Conservation (phyloP, 1,284 basidiomycete genomes). For the Malassezia vespertilionis region DNA sequence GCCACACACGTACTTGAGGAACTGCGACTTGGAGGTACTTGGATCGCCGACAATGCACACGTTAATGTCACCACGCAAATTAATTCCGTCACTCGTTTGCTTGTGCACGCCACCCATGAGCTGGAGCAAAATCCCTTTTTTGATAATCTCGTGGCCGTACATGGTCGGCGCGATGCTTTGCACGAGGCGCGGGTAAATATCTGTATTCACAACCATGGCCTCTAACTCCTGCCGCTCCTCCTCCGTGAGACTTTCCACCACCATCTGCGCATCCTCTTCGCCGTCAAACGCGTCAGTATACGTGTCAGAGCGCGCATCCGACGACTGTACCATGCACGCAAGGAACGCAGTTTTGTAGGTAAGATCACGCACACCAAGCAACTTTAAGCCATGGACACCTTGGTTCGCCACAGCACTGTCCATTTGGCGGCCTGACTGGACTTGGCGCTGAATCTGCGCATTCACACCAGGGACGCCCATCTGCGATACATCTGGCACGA, state of each 20-base stretch:
- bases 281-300: slow-evolving; percentile 56
- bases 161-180: slow-evolving; percentile 94
- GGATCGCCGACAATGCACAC: slow-evolving; percentile 98
- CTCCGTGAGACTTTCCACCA: slow-evolving; percentile 76
- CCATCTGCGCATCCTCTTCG: slow-evolving; percentile 65
- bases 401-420: slow-evolving; percentile 58
- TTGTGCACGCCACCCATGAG: slow-evolving; percentile 99
- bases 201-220: slow-evolving; percentile 80
- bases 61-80: slow-evolving; percentile 93
- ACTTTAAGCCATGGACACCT: slow-evolving; percentile 88
- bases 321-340: slow-evolving; percentile 90
- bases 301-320: slow-evolving; percentile 55
- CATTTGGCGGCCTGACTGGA: slow-evolving; percentile 53
- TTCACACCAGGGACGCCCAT: slow-evolving; percentile 90
- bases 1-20: slow-evolving; percentile 98
- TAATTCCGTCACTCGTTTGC: slow-evolving; percentile 87
- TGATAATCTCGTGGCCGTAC: slow-evolving; percentile 58
- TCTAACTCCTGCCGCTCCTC: slow-evolving; percentile 90
- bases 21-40: slow-evolving; percentile 92
- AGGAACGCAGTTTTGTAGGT: slow-evolving; percentile 98
- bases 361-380: slow-evolving; percentile 82
- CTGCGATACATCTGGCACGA: slow-evolving; percentile 94
- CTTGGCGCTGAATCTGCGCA: slow-evolving; percentile 77
- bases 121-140: slow-evolving; percentile 93
- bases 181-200: slow-evolving; percentile 88